phyloP scores from a whole-genome alignment of 768 basidiomycete species.

The Pleurotus salmoneostramineus region DNA sequence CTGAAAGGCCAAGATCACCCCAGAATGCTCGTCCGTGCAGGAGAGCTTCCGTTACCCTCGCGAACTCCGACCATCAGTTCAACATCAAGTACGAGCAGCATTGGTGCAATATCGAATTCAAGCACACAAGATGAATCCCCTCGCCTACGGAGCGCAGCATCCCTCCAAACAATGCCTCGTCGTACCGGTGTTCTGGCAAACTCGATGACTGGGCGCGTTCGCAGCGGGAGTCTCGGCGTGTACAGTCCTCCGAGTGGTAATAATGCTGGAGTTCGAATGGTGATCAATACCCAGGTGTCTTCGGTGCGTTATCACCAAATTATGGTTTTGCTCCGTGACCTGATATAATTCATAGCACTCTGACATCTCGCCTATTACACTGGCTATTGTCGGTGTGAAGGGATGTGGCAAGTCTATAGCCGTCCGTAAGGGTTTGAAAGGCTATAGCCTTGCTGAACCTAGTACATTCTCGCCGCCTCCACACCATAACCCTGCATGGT shows the following conservation, averaged over 20 bases:
- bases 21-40: slow-evolving; percentile 43
- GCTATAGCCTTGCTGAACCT: slow-evolving; percentile 49
- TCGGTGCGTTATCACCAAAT: slow-evolving; percentile 15
- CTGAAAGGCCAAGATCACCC: slow-evolving; percentile 41
- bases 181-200: slow-evolving; percentile 16
- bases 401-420: slow-evolving; percentile 85
- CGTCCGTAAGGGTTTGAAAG: slow-evolving; percentile 71
- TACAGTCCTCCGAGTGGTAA: slow-evolving; percentile 23
- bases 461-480: slow-evolving; percentile 26
- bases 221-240: slow-evolving; percentile 60
- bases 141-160: slow-evolving; percentile 32
- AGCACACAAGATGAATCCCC: slow-evolving; percentile 33
- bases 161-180: slow-evolving; percentile 30
- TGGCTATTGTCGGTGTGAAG: slow-evolving; percentile 76
- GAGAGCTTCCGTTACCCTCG: slow-evolving; percentile 61
- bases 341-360: slow-evolving; percentile 9
- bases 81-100: slow-evolving; percentile 33
- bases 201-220: slow-evolving; percentile 37
- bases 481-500: slow-evolving; percentile 26
- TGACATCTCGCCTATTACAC: slow-evolving; percentile 38
- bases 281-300: slow-evolving; percentile 30
- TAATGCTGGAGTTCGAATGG: slow-evolving; percentile 25
- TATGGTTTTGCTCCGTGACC: not conserved
- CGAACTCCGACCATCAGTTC: slow-evolving; percentile 40
- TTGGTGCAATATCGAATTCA: slow-evolving; percentile 28